phyloP scores from a whole-genome alignment of 2,329 filamentous ascomycete genomes.

The Dichotomopilus funicola region DNA sequence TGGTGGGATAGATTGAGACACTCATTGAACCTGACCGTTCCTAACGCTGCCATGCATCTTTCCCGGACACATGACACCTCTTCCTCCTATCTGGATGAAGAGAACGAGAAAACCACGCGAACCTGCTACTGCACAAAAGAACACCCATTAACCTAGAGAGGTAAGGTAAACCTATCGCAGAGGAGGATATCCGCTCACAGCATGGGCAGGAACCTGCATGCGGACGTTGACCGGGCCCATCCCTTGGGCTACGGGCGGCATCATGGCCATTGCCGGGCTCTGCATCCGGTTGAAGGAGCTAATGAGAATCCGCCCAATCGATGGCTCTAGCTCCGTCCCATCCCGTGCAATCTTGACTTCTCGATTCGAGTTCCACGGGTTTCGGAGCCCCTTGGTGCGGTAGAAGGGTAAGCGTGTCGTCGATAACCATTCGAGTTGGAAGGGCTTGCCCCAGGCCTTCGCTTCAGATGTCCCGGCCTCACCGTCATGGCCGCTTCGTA shows the following conservation, averaged over 20 bases:
- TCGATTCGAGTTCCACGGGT: slow-evolving; percentile 90
- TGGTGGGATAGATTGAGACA: too few relatives aligned
- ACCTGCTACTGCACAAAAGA: too few relatives aligned
- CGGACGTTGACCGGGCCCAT: neutral
- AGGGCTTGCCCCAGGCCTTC: slow-evolving; percentile 84
- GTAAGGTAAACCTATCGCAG: neutral
- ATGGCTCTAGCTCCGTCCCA: slow-evolving; percentile 85
- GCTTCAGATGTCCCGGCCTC: slow-evolving; percentile 35
- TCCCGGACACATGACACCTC: too few relatives aligned
- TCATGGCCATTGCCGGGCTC: slow-evolving; percentile 28
- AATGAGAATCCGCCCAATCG: slow-evolving; percentile 67
- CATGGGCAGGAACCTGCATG: neutral
- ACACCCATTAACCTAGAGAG: neutral
- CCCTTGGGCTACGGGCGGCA: slow-evolving; percentile 2
- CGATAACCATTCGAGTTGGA: slow-evolving; percentile 84
- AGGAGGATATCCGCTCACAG: slow-evolving; percentile 2
- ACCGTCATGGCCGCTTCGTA: slow-evolving; percentile 35
- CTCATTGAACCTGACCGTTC: too few relatives aligned
- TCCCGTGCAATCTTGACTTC: slow-evolving; percentile 96
- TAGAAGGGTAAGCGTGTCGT: slow-evolving; percentile 82
- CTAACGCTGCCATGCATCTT: too few relatives aligned
- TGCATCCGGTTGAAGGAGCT: slow-evolving; percentile 65
- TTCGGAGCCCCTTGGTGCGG: slow-evolving; percentile 76
- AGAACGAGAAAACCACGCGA: too few relatives aligned
- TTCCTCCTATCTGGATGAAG: too few relatives aligned